Percentiles rank a stretch among this genome's conserved stretches.
Evolutionary conservation across 1,139 yeast species (phyloP).

Genomic region (Candida tropicalis): DNA sequence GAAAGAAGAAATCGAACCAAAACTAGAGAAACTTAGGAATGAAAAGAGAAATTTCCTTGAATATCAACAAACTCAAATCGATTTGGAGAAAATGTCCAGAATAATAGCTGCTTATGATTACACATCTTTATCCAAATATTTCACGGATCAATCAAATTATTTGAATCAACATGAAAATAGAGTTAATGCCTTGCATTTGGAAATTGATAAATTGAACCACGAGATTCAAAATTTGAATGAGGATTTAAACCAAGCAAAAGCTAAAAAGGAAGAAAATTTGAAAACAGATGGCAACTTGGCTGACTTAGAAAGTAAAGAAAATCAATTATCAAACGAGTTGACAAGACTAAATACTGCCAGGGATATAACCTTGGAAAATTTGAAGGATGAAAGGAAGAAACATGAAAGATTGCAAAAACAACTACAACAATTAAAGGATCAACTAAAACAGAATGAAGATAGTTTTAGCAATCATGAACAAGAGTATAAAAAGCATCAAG

Average conservation of each 20-base stretch:
- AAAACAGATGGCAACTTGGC: slow-evolving; percentile 64
- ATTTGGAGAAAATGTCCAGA: slow-evolving; percentile 72
- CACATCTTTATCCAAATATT: slow-evolving; percentile 42
- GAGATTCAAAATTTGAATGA: slow-evolving; percentile 65
- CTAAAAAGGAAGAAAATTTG: slow-evolving; percentile 59
- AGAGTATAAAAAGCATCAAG: slow-evolving; percentile 47
- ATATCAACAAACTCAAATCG: slow-evolving; percentile 81
- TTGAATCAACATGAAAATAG: slow-evolving; percentile 38
- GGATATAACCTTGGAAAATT: slow-evolving; percentile 58
- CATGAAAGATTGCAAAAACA: slow-evolving; percentile 21
- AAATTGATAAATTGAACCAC: slow-evolving; percentile 45
- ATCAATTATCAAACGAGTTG: slow-evolving; percentile 60
- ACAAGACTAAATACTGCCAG: slow-evolving; percentile 69
- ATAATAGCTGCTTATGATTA: slow-evolving; percentile 82
- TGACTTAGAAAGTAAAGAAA: slow-evolving; percentile 61
- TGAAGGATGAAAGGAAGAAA: slow-evolving; percentile 47
- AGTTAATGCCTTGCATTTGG: slow-evolving; percentile 37
- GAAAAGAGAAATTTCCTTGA: slow-evolving; percentile 86
- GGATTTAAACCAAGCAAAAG: slow-evolving; percentile 60
- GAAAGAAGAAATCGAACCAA: slow-evolving; percentile 90
- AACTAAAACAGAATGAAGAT: slow-evolving; percentile 34
- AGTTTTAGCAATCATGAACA: slow-evolving; percentile 30
- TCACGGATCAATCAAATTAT: slow-evolving; percentile 41
- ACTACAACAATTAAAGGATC: slow-evolving; percentile 20
- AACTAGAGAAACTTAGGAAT: slow-evolving; percentile 74